A percentile compares a stretch with the other conserved stretches of the same genome.
phyloP scores from a whole-genome alignment of 2,329 filamentous ascomycete genomes.

The Capronia coronata region DNA sequence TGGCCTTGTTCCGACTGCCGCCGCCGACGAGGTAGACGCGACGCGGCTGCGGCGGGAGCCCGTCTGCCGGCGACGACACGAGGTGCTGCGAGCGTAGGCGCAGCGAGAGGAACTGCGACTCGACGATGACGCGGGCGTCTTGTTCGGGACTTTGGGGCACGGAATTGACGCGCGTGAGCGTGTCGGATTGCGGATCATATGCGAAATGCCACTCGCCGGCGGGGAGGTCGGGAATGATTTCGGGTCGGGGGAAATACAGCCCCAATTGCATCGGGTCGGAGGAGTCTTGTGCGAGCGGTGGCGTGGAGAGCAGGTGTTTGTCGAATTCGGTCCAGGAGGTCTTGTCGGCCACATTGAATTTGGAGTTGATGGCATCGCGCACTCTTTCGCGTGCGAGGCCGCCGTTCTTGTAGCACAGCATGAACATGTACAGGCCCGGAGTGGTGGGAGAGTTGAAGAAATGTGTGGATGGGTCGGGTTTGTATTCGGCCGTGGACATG shows the following conservation, averaged over 20 bases:
- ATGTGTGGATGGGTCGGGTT: slow-evolving; percentile 83
- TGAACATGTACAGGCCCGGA: slow-evolving; percentile 93
- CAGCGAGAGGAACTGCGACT: slow-evolving; percentile 90
- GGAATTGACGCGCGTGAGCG: slow-evolving; percentile 48
- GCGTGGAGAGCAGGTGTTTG: slow-evolving; percentile 58
- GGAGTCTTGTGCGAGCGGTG: slow-evolving; percentile 58
- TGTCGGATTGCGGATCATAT: slow-evolving; percentile 45
- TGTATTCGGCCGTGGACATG: slow-evolving; percentile 91
- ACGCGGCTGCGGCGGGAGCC: slow-evolving; percentile 73
- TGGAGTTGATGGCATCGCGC: slow-evolving; percentile 66
- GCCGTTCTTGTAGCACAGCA: slow-evolving; percentile 99
- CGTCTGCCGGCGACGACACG: slow-evolving; percentile 51
- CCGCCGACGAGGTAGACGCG: slow-evolving; percentile 92
- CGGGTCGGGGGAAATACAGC: slow-evolving; percentile 89
- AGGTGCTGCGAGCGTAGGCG: slow-evolving; percentile 75
- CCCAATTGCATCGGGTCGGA: slow-evolving; percentile 68
- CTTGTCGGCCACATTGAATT: slow-evolving; percentile 39
- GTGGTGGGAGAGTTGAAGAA: slow-evolving; percentile 98
- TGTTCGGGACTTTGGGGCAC: slow-evolving; percentile 53
- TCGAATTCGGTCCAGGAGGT: slow-evolving; percentile 78
- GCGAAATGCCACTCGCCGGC: slow-evolving; percentile 82
- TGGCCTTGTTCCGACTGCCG: slow-evolving; percentile 81
- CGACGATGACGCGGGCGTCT: slow-evolving; percentile 83
- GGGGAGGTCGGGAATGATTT: slow-evolving; percentile 88
- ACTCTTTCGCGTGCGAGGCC: slow-evolving; percentile 86